These are phyloP conservation scores for Podaxis rugospora DNA, from an alignment of 768 basidiomycete species.

Conservation along the genomic window DNA sequence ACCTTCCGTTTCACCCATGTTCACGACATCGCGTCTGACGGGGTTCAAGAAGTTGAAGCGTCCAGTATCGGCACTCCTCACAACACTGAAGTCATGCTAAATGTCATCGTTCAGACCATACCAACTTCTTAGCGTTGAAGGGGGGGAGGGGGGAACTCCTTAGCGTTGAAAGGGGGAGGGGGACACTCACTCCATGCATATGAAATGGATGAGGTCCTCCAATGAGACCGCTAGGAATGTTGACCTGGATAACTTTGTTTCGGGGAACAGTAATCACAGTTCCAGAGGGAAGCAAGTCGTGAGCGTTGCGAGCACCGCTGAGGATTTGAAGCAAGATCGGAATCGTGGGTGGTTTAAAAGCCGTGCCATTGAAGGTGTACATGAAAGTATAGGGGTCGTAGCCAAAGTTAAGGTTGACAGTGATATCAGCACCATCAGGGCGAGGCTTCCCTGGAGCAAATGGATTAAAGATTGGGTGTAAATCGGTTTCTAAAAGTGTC, in stretches of 20 bases:
- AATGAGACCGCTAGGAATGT: conserved; percentile 30
- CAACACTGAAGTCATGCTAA: conserved; percentile 34
- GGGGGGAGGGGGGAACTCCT: conserved; percentile 2
- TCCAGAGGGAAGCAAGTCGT: conserved; percentile 37
- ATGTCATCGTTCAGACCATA: neutral
- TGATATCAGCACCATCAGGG: conserved; percentile 18
- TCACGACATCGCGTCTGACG: conserved; percentile 51
- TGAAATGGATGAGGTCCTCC: conserved; percentile 37
- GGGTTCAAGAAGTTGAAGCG: conserved; percentile 49
- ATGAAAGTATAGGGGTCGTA: conserved; percentile 10
- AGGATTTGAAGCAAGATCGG: conserved; percentile 50
- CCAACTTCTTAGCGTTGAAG: neutral
- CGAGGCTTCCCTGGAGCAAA: conserved; percentile 20
- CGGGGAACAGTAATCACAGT: conserved; percentile 38
- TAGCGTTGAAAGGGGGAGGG: neutral
- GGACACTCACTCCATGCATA: conserved; percentile 38
- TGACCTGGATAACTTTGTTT: conserved; percentile 46
- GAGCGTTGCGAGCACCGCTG: conserved; percentile 34
- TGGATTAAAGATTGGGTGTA: conserved; percentile 17
- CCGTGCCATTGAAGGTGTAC: conserved; percentile 12
- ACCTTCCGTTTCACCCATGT: conserved; percentile 25
- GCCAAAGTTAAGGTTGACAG: conserved; percentile 17
- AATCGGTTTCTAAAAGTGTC: conserved; percentile 22
- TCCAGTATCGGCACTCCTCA: conserved; percentile 35
- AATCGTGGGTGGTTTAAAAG: conserved; percentile 25